Base-by-base conservation (phyloP, 768 basidiomycete species). In the Nidularia pulvinata region DNA sequence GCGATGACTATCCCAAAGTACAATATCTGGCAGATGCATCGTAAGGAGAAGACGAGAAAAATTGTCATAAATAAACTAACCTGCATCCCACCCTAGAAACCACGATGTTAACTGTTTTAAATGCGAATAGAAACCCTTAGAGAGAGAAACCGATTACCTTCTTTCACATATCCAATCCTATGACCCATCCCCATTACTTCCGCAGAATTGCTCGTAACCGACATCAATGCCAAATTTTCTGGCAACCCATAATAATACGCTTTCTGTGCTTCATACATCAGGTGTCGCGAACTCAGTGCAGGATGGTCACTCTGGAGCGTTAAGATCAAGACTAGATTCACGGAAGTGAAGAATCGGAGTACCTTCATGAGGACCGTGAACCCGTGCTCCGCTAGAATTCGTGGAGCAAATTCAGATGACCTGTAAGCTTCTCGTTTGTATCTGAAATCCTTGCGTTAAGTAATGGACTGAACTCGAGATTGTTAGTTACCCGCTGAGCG, bases 391-490 rank as follows among this genome's bases (percentile, higher is more conserved):
- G 81, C 74, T 4, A 92, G 71, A 37, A 91, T 75, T 32, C 83
- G 82, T 3, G 87, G 78, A 0, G 89, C 88, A 57, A 86, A 91
- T 57, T 86, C 86, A 2, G 85, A 84, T 1, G 81, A 82, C 39
- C 86, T 73, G 62, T 85, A 92, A 0, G 87, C 79, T 65, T 93
- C 91, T n/a, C 83, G 79, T 67, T 90, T 91, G 59, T 80, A 77
- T 34, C 86, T 79, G 33, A 13, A 48, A 30, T 44, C 13, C 19
- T 13, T 36, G 33, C 33, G 45, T 10, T 16, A 39, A 39, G 1
- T 10, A 10, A 39, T 39, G 10, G 1, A 39, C 16, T 10, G 37
- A 39, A 10, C 10, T 39, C 10, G 16, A 39, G 16, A 39, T 10
- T 10, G 37, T 10, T 39, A 39, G 37, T 10, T 39, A 16, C 16